These are phyloP conservation scores for Pseudogymnoascus sp. DNA, from an alignment of 2,329 filamentous ascomycete genomes.

Conservation along the genomic window DNA sequence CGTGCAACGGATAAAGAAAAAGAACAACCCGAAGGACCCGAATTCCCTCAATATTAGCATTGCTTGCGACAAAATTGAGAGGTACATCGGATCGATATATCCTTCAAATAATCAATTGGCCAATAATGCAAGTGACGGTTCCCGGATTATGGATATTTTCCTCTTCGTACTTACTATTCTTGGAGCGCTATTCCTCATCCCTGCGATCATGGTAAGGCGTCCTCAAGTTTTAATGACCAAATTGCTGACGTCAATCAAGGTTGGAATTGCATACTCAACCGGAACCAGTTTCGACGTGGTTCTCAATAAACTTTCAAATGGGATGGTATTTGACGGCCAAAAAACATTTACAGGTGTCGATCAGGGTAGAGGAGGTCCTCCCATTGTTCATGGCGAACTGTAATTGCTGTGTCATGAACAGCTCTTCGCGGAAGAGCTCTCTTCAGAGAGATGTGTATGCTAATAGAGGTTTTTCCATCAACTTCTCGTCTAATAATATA, in stretches of 20 bases:
- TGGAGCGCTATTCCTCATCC: slow-evolving; percentile 60
- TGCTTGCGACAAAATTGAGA: slow-evolving; percentile 85
- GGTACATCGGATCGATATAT: slow-evolving; percentile 92
- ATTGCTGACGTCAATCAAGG: neutral
- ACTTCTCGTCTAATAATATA: neutral
- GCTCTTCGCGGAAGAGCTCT: neutral
- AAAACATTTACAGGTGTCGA: too few relatives aligned
- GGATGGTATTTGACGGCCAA: too few relatives aligned
- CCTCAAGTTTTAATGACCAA: neutral
- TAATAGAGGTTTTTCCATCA: neutral
- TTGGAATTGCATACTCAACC: neutral
- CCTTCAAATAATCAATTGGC: slow-evolving; percentile 60
- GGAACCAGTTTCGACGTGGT: neutral
- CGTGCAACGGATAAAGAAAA: slow-evolving; percentile 73
- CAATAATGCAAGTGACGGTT: slow-evolving; percentile 29
- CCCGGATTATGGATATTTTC: slow-evolving; percentile 42
- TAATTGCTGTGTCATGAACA: neutral
- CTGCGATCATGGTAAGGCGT: slow-evolving; percentile 65
- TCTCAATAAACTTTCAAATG: too few relatives aligned
- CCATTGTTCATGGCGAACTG: neutral
- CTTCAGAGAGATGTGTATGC: neutral
- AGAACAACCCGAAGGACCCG: slow-evolving; percentile 89
- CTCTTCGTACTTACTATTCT: slow-evolving; percentile 59
- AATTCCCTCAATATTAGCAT: slow-evolving; percentile 89
- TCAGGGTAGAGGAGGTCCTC: neutral